A percentile compares a stretch with the other conserved stretches of the same genome.
phyloP scores from a whole-genome alignment of 169 alveolate species.

The Cryptosporidium tyzzeri region DNA sequence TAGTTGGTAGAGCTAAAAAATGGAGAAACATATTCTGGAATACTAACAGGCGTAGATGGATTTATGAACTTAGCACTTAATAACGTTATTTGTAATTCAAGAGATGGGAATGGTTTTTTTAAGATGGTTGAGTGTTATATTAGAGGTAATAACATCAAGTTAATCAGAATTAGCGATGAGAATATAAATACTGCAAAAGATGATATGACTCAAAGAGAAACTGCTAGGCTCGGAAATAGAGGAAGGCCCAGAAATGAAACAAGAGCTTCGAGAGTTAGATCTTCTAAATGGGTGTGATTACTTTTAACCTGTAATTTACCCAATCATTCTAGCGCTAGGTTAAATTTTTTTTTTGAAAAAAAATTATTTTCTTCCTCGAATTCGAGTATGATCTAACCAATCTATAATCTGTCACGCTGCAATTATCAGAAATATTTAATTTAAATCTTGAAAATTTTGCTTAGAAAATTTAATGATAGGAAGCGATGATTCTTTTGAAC shows the following conservation, averaged over 20 bases:
- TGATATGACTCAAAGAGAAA: constrained; percentile 77
- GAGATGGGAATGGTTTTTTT: constrained; percentile 86
- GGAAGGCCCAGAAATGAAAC: constrained; percentile 60
- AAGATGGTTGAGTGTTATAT: constrained; percentile 85
- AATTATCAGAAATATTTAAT: background rate
- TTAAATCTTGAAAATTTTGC: background rate
- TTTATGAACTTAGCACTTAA: constrained; percentile 87
- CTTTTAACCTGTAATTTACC: background rate
- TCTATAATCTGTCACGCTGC: constrained; percentile 60
- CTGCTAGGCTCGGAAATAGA: constrained; percentile 23
- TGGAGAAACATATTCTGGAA: constrained; percentile 89
- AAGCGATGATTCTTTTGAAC: constrained; percentile 61
- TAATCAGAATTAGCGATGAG: constrained; percentile 86
- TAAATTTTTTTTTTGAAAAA: constrained; percentile 24
- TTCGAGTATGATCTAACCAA: constrained; percentile 42
- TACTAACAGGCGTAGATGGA: constrained; percentile 85
- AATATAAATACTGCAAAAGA: constrained; percentile 85
- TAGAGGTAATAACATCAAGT: constrained; percentile 88
- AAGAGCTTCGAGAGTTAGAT: constrained; percentile 21
- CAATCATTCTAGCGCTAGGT: constrained; percentile 42
- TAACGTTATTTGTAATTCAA: constrained; percentile 87
- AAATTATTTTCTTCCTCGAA: constrained; percentile 47
- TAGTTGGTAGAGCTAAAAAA: constrained; percentile 87
- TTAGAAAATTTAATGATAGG: constrained; percentile 41
- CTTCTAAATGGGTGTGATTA: constrained; percentile 31